Conservation (phyloP, 192 early-diverging fungal species). For the Backusella mclennaniae region DNA sequence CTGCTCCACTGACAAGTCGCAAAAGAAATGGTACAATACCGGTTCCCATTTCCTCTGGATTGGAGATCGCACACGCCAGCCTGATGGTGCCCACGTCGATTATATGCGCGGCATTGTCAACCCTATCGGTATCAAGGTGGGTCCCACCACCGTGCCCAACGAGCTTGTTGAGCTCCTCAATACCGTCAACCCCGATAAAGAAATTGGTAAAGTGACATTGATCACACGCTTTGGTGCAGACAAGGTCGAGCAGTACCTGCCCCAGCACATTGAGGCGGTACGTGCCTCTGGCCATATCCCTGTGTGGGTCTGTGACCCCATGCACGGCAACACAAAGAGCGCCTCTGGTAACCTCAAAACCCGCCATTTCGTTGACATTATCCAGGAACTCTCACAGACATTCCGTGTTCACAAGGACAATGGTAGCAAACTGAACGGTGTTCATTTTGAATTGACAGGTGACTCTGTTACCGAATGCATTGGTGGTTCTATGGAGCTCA, state of each 20-base stretch:
- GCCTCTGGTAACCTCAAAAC: slow-evolving; percentile 87
- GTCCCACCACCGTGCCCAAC: slow-evolving; percentile 84
- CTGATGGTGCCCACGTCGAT: slow-evolving; percentile 94
- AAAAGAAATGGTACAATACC: slow-evolving; percentile 81
- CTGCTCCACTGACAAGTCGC: slow-evolving; percentile 45
- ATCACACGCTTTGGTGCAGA: slow-evolving; percentile 93
- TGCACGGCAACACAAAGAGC: slow-evolving; percentile 97
- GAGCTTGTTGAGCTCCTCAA: slow-evolving; percentile 84
- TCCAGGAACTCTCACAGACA: slow-evolving; percentile 77
- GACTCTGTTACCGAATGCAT: slow-evolving; percentile 95
- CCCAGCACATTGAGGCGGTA: slow-evolving; percentile 90
- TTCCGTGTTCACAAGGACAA: slow-evolving; percentile 80
- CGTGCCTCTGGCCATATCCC: slow-evolving; percentile 80
- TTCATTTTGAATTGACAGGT: slow-evolving; percentile 97
- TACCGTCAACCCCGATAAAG: slow-evolving; percentile 84
- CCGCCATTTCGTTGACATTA: slow-evolving; percentile 86
- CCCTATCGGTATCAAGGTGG: slow-evolving; percentile 96
- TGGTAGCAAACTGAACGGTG: slow-evolving; percentile 78
- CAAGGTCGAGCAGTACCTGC: slow-evolving; percentile 80
- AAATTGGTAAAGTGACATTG: slow-evolving; percentile 89
- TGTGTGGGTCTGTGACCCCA: slow-evolving; percentile 97
- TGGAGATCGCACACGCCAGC: slow-evolving; percentile 94
- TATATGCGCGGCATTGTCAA: slow-evolving; percentile 98
- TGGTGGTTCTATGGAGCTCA: slow-evolving; percentile 97
- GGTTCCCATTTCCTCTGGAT: slow-evolving; percentile 99